phyloP scores from a whole-genome alignment of 2,329 filamentous ascomycete genomes.

The Penicillium sp. region DNA sequence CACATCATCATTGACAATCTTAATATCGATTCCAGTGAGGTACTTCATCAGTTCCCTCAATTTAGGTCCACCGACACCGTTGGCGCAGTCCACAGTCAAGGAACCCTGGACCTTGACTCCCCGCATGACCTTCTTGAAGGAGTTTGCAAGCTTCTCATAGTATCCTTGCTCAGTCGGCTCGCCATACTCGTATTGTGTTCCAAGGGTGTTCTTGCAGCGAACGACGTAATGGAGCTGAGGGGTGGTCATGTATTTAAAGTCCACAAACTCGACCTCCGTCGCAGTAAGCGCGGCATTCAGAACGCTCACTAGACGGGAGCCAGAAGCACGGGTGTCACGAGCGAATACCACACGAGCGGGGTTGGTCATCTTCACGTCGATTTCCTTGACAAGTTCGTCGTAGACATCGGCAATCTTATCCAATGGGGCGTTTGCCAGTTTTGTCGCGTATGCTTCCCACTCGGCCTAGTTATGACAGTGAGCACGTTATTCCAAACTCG shows the following conservation, averaged over 20 bases:
- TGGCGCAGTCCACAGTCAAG: conserved; percentile 90
- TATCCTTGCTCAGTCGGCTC: conserved; percentile 87
- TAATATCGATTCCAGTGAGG: conserved; percentile 75
- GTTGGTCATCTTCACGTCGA: conserved; percentile 70
- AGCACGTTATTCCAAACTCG: conserved; percentile 17
- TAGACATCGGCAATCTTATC: conserved; percentile 78
- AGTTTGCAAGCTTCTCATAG: conserved; percentile 84
- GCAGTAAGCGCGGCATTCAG: conserved; percentile 77
- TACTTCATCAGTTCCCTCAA: conserved; percentile 81
- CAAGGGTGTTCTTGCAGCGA: conserved; percentile 89
- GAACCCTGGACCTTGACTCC: conserved; percentile 70
- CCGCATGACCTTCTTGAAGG: conserved; percentile 80
- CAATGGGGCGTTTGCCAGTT: conserved; percentile 78
- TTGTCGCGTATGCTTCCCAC: conserved; percentile 88
- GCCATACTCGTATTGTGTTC: conserved; percentile 83
- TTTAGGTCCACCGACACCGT: conserved; percentile 93
- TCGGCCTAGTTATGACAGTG: conserved; percentile 54
- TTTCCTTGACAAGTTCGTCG: conserved; percentile 69
- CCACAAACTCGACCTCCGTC: conserved; percentile 70
- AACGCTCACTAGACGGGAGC: conserved; percentile 75
- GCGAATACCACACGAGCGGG: conserved; percentile 83
- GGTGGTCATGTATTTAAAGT: conserved; percentile 90
- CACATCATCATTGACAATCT: conserved; percentile 89
- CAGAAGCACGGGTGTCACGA: conserved; percentile 89
- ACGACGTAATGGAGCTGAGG: conserved; percentile 98